Base-by-base conservation (phyloP, 2,329 filamentous ascomycete species). In the Aspergillus pseudoglaucus region DNA sequence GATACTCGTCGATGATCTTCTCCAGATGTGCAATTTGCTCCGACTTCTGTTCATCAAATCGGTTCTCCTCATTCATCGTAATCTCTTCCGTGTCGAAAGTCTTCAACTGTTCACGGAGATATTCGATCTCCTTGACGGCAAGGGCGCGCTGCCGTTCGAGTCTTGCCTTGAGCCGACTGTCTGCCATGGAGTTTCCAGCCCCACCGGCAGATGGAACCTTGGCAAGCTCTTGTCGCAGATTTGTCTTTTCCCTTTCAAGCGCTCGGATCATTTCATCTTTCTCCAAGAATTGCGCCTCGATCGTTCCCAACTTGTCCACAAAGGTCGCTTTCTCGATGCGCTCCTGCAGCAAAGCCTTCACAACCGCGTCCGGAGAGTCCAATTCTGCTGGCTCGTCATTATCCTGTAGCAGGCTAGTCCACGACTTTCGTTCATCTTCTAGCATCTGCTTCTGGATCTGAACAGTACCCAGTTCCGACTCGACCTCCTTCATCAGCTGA, bases 101-200 rank as follows among this genome's bases (percentile, higher is more conserved):
- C 69, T 90, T 90, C 47, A 97, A 78, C 67, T 98, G 93, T 0
- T 89, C 91, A 18, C 93, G 87, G 6, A 98, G 78, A 64, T 95
- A 95, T 57, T 96, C 90, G 0, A 93, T 88, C 65, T 98, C 94
- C 63, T 96, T 96, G 20, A 89, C 78, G 0, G 90, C 89, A 6
- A 98, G 78, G 1, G 79, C 81, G 49, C 88, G 87, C 64, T 97
- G 91, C 49, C 93, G 80, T 59, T 98, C 91, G 0, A 96, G 73
- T 27, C 93, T 81, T 46, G 86, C 74, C 39, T 83, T 84, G 1
- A 80, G 78, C 68, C 90, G 80, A 52, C 64, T 86, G 59, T 88
- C 86, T 14, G 75, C 73, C 17, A 72, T 76, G 1, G 70, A 61
- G 4, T 74, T 70, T 3, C 66, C 73, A 27, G 23, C 54, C 56